A percentile compares a stretch with the other conserved stretches of the same genome.
Evolutionary conservation across 2,329 filamentous ascomycete genomes (phyloP).

Genomic region (Fusarium sp.): DNA sequence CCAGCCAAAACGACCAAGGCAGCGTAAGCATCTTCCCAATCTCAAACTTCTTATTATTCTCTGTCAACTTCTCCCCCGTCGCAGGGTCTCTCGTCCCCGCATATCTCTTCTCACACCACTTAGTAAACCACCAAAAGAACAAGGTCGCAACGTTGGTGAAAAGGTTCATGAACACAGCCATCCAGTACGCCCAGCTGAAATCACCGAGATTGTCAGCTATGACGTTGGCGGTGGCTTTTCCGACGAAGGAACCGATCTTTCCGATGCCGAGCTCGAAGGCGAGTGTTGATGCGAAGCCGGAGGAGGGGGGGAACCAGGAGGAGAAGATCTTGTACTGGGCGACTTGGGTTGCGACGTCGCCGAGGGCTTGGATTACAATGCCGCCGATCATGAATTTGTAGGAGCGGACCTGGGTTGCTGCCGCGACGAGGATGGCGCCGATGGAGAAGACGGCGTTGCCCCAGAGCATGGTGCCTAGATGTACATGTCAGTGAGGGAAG

Average conservation of each 20-base stretch:
- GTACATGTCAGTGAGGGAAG: too few relatives aligned
- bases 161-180: constrained; percentile 71
- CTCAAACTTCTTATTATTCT: constrained; percentile 69
- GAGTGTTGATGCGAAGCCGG: constrained; percentile 71
- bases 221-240: constrained; percentile 69
- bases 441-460: constrained; percentile 70
- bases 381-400: constrained; percentile 72
- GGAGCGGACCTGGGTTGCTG: constrained; percentile 65
- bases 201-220: constrained; percentile 68
- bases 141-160: constrained; percentile 69
- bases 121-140: constrained; percentile 67
- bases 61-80: constrained; percentile 69
- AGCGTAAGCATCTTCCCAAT: constrained; percentile 65
- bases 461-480: constrained; percentile 63
- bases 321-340: constrained; percentile 75
- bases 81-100: constrained; percentile 62
- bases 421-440: constrained; percentile 69
- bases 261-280: constrained; percentile 70
- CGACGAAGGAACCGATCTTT: constrained; percentile 71
- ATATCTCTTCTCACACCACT: constrained; percentile 61
- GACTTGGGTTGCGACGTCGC: constrained; percentile 73
- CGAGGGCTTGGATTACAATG: constrained; percentile 65
- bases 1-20: constrained; percentile 70
- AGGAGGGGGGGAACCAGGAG: constrained; percentile 71
- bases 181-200: constrained; percentile 73